A percentile compares a stretch with the other conserved stretches of the same genome.
phyloP scores from a whole-genome alignment of 805 yeast genomes.

The Candida maris region DNA sequence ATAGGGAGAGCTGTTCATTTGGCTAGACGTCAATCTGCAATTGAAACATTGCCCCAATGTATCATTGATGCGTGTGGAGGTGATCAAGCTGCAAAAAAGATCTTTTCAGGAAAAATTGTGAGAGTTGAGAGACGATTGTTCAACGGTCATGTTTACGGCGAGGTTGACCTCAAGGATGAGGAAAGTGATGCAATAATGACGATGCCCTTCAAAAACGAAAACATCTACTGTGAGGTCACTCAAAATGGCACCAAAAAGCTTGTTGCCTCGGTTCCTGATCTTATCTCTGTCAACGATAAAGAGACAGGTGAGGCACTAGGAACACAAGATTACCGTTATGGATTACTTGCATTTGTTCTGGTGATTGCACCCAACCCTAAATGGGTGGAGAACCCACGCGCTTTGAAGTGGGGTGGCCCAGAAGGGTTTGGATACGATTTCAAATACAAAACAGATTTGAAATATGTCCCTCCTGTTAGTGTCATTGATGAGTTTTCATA shows the following conservation, averaged over 20 bases:
- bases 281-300: slow-evolving; percentile 38
- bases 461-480: slow-evolving; percentile 31
- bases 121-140: slow-evolving; percentile 38
- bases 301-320: slow-evolving; percentile 45
- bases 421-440: slow-evolving; percentile 32
- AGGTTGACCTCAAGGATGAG: slow-evolving; percentile 29
- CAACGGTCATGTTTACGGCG: slow-evolving; percentile 43
- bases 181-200: slow-evolving; percentile 15
- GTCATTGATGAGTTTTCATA: slow-evolving; percentile 36
- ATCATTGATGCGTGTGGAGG: slow-evolving; percentile 36
- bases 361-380: slow-evolving; percentile 34
- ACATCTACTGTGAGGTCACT: slow-evolving; percentile 32
- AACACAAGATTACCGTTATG: slow-evolving; percentile 44
- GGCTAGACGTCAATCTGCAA: slow-evolving; percentile 34
- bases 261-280: slow-evolving; percentile 41
- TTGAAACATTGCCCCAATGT: slow-evolving; percentile 30
- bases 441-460: slow-evolving; percentile 35
- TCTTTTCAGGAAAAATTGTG: slow-evolving; percentile 40
- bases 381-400: slow-evolving; percentile 35
- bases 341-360: slow-evolving; percentile 39
- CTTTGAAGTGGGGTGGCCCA: slow-evolving; percentile 40
- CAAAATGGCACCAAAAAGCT: slow-evolving; percentile 19
- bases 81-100: slow-evolving; percentile 27
- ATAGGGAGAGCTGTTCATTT: slow-evolving; percentile 40
- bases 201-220: slow-evolving; percentile 47